Evolutionary conservation across 1,139 yeast species (phyloP).

Genomic region (Yamadazyma aaseri): DNA sequence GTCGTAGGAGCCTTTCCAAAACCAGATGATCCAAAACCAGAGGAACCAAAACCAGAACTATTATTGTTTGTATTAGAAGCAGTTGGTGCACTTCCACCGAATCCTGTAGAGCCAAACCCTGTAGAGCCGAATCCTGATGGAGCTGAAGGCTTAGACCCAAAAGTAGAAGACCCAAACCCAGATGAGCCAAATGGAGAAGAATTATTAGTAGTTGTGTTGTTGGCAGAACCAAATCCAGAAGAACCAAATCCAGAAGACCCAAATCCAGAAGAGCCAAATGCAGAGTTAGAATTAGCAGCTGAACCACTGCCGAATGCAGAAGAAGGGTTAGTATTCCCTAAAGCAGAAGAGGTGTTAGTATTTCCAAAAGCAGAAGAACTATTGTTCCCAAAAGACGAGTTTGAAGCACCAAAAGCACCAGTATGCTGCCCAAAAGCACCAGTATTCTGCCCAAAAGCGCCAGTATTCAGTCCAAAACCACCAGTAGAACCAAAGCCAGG

Average conservation of each 20-base stretch:
- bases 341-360: conserved; percentile 8
- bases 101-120: conserved; percentile 8
- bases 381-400: conserved; percentile 10
- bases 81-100: no score
- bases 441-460: conserved; percentile 9
- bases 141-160: conserved; percentile 4
- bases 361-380: conserved; percentile 7
- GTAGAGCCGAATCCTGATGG: conserved; percentile 9
- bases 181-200: no score
- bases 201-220: no score
- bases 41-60: conserved; percentile 9
- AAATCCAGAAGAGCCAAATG: conserved; percentile 12
- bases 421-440: conserved; percentile 9
- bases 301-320: conserved; percentile 2
- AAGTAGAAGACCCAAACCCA: conserved; percentile 7
- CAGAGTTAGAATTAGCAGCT: conserved; percentile 3
- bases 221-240: conserved; percentile 6
- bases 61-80: conserved; percentile 1
- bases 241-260: conserved; percentile 5
- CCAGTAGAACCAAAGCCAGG: conserved; percentile 12
- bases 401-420: conserved; percentile 5
- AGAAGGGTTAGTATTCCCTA: conserved; percentile 6
- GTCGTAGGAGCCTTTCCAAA: conserved; percentile 1
- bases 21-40: conserved; percentile 10
- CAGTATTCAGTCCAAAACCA: conserved; percentile 8